Evolutionary conservation across 2,329 filamentous ascomycete genomes (phyloP), one percentile per base, ranked within the genome.

Genomic region (Sporothrix brasiliensis): DNA sequence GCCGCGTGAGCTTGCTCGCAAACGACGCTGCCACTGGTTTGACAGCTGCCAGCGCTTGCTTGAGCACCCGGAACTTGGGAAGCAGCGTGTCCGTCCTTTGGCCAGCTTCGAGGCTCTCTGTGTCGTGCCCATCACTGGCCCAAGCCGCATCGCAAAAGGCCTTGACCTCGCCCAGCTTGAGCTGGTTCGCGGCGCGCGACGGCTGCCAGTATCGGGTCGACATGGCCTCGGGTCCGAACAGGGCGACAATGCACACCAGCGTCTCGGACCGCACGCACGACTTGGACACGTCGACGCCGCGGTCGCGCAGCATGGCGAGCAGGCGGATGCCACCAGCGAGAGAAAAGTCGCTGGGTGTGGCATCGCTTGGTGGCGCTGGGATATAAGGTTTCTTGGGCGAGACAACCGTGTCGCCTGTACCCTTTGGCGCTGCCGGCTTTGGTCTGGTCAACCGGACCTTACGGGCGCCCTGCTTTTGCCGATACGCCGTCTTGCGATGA

Each of bases 61-160:
- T 65, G 30, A 82, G 71, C 58, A 76, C 70, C 1, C 76, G 69
- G 9, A 79, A 24, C 0, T 76, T 68, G 6, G 79, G 78, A 5
- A 81, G 76, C 11, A 82, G 70, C 7, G 53, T 34, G 2, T 47
- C 9, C 58, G 41, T 21, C n/a, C 44, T 27, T 6, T 14, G 13
- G 24, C 14, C 6, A 13, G 16, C 16, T 14, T 54, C 52, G n/a
- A 41, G 21, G 54, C n/a, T 44, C 24, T 24, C 24, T 27, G n/a
- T 9, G n/a, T 14, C 6, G n/a, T 19, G 21, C 10, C 49, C 39
- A 9, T 13, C 47, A 13, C n/a, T 49, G 14, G 34, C 79, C 81
- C 81, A 83, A 0, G 79, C 79, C 19, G 76, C 73, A 49, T 82
- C 79, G 52, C 80, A 77, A n/a, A 80, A 68, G 2, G 54, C 69